Base-by-base conservation (phyloP, 2,329 filamentous ascomycete genomes). In the Stachybotrys chlorohalonatus region DNA sequence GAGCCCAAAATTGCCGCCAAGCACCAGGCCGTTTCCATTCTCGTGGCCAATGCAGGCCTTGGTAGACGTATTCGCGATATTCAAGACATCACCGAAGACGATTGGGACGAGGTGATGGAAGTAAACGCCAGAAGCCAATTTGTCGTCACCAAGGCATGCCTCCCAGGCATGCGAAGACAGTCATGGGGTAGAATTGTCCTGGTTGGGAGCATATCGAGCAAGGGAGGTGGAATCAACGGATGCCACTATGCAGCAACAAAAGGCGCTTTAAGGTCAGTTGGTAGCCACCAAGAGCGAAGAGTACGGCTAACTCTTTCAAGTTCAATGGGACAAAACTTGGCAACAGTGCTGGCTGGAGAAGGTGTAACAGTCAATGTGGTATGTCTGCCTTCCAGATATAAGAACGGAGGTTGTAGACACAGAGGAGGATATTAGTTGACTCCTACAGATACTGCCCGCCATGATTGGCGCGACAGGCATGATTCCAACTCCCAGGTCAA, bases 71-170 rank as follows among this genome's bases (percentile, higher is more conserved):
- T 71, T 36, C 64, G 68, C 1, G 66, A 71, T 54, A 58, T 67
- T 30, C 53, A 56, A 3, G 61, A 71, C 17, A 70, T 71, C 31
- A 55, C 54, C 39, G 69, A 70, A 39, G 67, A 67, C 2, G 68
- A 70, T 47, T 71, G 69, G 68, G 68, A 71, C 56, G 62, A 67
- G 49, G 61, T 70, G 55, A 65, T 70, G 59, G 68, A 70, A 36
- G 60, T 70, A 31, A 69, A 70, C 54, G 50, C 64, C 1, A 59
- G 67, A 13, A 68, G 67, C 54, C 67, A 70, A 50, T 70, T 70
- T 50, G 66, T 68, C 5, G 63, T 70, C 2, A 66, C 66, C 2
- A 68, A 66, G 32, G 63, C 62, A 1, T 69, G 67, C 47, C 39
- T 69, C 2, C 53, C 59, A 11, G 64, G 63, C 0, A 70, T 70